Percentiles rank a stretch among this genome's conserved stretches.
Evolutionary conservation across 306 rosid species (phyloP).

Genomic region (Quercus mongolica): DNA sequence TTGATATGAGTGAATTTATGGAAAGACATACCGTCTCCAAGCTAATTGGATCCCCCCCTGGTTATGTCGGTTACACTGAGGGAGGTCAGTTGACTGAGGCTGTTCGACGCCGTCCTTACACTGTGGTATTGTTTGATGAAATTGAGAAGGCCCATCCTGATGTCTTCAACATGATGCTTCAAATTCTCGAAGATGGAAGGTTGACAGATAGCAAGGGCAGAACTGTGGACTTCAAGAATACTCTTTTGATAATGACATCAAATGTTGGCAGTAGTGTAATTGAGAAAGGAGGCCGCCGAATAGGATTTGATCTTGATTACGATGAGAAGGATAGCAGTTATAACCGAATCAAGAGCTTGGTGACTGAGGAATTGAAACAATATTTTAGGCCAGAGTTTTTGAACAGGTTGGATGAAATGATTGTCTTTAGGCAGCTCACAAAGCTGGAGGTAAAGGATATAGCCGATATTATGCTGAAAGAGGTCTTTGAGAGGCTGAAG

Average conservation of each 20-base stretch:
- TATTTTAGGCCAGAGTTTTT: slow-evolving; percentile 91
- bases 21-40: slow-evolving; percentile 94
- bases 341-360: slow-evolving; percentile 89
- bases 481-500: slow-evolving; percentile 86
- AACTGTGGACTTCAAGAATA: slow-evolving; percentile 94
- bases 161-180: slow-evolving; percentile 98
- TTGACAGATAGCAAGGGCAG: slow-evolving; percentile 95
- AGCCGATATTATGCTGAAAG: slow-evolving; percentile 91
- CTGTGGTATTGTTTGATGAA: slow-evolving; percentile 91
- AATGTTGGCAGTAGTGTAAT: slow-evolving; percentile 96
- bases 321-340: slow-evolving; percentile 95
- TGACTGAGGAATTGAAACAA: slow-evolving; percentile 86
- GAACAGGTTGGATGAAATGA: slow-evolving; percentile 94
- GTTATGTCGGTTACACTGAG: slow-evolving; percentile 94
- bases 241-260: slow-evolving; percentile 93
- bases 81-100: slow-evolving; percentile 99
- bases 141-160: slow-evolving; percentile 98
- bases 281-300: slow-evolving; percentile 89
- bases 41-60: slow-evolving; percentile 96
- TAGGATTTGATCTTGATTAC: slow-evolving; percentile 85
- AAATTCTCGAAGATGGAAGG: slow-evolving; percentile 93
- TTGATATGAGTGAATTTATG: slow-evolving; percentile 98
- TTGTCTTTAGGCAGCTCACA: slow-evolving; percentile 90
- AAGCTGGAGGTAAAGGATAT: slow-evolving; percentile 93
- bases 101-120: slow-evolving; percentile 92